Base-by-base conservation (phyloP, 2,329 filamentous ascomycete genomes). In the Venturia nashicola region DNA sequence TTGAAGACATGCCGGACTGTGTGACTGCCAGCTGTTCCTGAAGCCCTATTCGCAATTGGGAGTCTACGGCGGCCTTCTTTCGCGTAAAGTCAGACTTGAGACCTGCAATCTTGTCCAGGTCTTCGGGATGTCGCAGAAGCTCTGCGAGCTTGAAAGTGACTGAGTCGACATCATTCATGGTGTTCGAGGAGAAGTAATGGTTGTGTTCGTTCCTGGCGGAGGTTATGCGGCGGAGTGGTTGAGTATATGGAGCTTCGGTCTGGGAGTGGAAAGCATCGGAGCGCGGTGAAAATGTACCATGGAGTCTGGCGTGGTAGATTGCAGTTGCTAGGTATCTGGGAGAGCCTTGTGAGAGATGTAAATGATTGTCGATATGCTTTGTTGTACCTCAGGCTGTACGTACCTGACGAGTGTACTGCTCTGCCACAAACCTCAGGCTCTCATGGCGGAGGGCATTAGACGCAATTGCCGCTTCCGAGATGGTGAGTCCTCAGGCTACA, bases 21-120 rank as follows among this genome's bases (percentile, higher is more conserved):
- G 94, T 97, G 63, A 92, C 89, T 77, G 96, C 90, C 65, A 99
- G 84, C 80, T 99, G 94, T 72, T 96, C 91, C 70, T 90, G 87
- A 68, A 97, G 83, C 44, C 91, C 92, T 74, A 86, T 86, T 68
- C 92, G 90, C 64, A 99, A 86, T 78, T 96, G 91, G 61, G 87
- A 86, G 78, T 99, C 94, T 66, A 99, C 86, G 64, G 89, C 90
- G 39, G 85, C 84, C 79, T 99, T 99, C 79, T 97, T 97, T 72
- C 94, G 90, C 69, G 86, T 85, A 78, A 97, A 96, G 75, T 99
- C 94, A 68, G 89, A 84, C 78, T 95, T 96, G 72, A 99, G 82
- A 59, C 86, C 86, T 62, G 87, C 81, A 71, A 99, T 93, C 81
- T 97, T 97, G 79, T 99, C 94, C 69, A 99, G 86, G 77, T 99